A percentile compares a stretch with the other conserved stretches of the same genome.
Conservation (phyloP, 164 flowering plant species). For the Brasenia schreberi region DNA sequence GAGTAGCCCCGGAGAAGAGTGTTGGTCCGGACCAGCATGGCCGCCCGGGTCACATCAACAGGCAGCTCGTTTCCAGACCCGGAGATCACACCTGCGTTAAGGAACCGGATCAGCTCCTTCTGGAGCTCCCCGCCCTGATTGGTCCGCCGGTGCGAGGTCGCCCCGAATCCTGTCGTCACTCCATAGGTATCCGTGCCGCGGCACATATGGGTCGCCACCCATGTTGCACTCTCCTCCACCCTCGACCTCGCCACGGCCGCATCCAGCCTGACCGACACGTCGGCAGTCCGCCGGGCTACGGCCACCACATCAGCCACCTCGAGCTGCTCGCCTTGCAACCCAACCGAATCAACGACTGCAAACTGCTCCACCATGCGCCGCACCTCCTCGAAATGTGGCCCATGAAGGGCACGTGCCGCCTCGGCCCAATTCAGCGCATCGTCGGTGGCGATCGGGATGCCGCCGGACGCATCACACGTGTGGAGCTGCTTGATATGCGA, state of each 20-base stretch:
- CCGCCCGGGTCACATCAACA: constrained; percentile 14
- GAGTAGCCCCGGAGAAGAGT: constrained; percentile 30
- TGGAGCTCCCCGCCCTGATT: constrained; percentile 24
- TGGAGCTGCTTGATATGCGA: neutral
- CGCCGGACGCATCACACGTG: neutral
- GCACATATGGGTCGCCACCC: constrained; percentile 18
- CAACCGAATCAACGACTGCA: constrained; percentile 2
- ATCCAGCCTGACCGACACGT: constrained; percentile 16
- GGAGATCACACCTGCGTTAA: constrained; percentile 24
- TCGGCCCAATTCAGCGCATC: constrained; percentile 17
- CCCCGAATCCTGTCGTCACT: constrained; percentile 31
- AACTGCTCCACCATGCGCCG: constrained; percentile 8
- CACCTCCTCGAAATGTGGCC: constrained; percentile 18
- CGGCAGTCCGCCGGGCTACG: constrained; percentile 4
- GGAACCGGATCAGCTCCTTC: constrained; percentile 26
- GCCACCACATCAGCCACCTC: constrained; percentile 12
- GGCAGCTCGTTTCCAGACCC: constrained; percentile 20
- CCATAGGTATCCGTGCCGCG: constrained; percentile 31
- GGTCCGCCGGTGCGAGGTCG: constrained; percentile 27
- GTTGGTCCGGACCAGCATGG: constrained; percentile 30
- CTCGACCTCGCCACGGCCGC: constrained; percentile 15
- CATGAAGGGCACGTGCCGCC: constrained; percentile 13
- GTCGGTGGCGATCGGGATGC: neutral
- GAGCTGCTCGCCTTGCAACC: constrained; percentile 4
- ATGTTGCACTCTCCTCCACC: constrained; percentile 21